phyloP scores from a whole-genome alignment of 2,329 filamentous ascomycete species.

The Emergomyces pasteurianus region DNA sequence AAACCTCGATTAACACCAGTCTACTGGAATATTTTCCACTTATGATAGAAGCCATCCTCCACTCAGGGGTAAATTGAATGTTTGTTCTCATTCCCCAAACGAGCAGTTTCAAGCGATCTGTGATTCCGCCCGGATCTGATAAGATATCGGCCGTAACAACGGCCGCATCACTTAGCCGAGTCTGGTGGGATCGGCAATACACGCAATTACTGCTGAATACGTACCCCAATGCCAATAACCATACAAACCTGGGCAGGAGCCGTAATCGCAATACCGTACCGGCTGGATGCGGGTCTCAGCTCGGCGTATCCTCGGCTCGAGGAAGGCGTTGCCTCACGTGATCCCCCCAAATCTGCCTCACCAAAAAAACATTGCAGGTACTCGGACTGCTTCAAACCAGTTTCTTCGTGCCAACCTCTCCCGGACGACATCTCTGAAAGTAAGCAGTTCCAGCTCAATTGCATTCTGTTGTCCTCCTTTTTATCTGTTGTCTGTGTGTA shows the following conservation, averaged over 20 bases:
- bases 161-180: not conserved
- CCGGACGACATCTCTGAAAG: not conserved
- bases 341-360: not conserved
- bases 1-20: too few relatives aligned
- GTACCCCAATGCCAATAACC: not conserved
- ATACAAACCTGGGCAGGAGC: not conserved
- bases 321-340: not conserved
- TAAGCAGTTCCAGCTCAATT: not conserved
- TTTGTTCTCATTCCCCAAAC: not conserved
- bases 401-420: not conserved
- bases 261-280: not conserved
- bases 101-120: not conserved
- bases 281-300: not conserved
- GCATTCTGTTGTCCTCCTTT: not conserved
- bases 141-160: slow-evolving; percentile 2
- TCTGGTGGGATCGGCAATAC: not conserved
- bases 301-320: not conserved
- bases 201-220: not conserved
- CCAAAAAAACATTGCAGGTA: not conserved
- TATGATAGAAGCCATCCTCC: not conserved
- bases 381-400: not conserved
- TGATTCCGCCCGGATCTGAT: not conserved
- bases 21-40: too few relatives aligned
- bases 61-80: not conserved
- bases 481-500: not conserved